Evolutionary conservation across 345 rosid genomes (phyloP).

Genomic region (Lepidium africanum): DNA sequence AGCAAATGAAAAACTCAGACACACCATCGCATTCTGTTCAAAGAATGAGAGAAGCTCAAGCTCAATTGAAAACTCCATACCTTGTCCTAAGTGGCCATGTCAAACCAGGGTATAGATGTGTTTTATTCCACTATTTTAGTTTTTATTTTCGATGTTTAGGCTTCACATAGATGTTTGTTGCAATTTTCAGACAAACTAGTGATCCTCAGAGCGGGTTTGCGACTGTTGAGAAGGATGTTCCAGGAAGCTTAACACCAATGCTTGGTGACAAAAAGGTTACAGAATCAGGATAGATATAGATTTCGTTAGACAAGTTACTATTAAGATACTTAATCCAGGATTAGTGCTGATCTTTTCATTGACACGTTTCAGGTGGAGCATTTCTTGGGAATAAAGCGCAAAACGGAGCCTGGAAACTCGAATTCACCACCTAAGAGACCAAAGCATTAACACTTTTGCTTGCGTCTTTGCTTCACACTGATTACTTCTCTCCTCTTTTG

Average conservation of each 20-base stretch:
- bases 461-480: constrained; percentile 5
- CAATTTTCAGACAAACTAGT: constrained; percentile 61
- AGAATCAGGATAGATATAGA: not conserved
- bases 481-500: not conserved
- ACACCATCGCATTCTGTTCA: constrained; percentile 85
- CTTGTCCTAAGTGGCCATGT: constrained; percentile 97
- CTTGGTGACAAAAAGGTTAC: constrained; percentile 86
- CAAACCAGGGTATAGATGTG: constrained; percentile 70
- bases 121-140: constrained; percentile 1
- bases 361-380: constrained; percentile 65
- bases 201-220: constrained; percentile 88
- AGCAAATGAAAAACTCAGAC: constrained; percentile 98
- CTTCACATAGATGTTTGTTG: constrained; percentile 1
- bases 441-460: constrained; percentile 29
- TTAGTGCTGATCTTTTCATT: constrained; percentile 1
- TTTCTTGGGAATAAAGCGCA: constrained; percentile 88
- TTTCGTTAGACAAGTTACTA: not conserved
- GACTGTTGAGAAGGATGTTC: constrained; percentile 79
- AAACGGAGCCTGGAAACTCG: constrained; percentile 45
- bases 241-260: constrained; percentile 87
- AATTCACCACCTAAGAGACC: constrained; percentile 49
- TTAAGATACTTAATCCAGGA: not conserved
- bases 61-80: constrained; percentile 78
- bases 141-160: not conserved
- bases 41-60: constrained; percentile 96